A percentile compares a stretch with the other conserved stretches of the same genome.
Conservation (phyloP, 164 flowering plant genomes). For the Taxillus chinensis region DNA sequence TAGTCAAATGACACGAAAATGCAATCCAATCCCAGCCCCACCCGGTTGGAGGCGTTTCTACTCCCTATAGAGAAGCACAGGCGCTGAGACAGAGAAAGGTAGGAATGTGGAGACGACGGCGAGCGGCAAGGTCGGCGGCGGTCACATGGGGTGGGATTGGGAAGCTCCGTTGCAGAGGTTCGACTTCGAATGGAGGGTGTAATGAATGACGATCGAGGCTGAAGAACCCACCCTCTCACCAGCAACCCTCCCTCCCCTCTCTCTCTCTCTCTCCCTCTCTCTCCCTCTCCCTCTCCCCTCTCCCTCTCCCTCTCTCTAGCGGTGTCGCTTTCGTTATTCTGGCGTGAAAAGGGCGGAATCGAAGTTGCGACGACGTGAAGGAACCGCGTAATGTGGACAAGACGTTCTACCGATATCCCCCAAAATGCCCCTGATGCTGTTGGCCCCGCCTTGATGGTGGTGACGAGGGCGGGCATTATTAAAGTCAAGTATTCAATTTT, state of each 20-base stretch:
- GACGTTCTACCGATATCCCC: too few relatives aligned
- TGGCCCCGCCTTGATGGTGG: too few relatives aligned
- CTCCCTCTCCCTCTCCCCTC: too few relatives aligned
- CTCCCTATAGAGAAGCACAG: background rate
- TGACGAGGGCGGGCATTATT: too few relatives aligned
- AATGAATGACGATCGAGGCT: background rate
- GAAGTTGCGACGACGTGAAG: too few relatives aligned
- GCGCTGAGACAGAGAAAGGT: background rate
- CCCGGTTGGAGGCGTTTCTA: background rate
- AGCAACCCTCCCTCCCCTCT: background rate
- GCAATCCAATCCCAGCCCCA: background rate
- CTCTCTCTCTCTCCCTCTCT: too few relatives aligned
- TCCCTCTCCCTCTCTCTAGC: too few relatives aligned
- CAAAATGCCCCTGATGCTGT: too few relatives aligned
- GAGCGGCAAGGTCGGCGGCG: background rate
- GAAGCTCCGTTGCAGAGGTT: background rate
- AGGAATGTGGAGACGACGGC: background rate
- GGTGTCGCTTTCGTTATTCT: too few relatives aligned
- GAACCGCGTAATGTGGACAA: too few relatives aligned
- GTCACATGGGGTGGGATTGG: background rate
- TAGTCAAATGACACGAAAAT: background rate
- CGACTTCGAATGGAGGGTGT: background rate
- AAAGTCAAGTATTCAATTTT: too few relatives aligned
- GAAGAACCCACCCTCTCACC: background rate
- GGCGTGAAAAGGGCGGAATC: too few relatives aligned